Base-by-base conservation (phyloP, 352 stramenopile genomes). In the Phytophthora ramorum region DNA sequence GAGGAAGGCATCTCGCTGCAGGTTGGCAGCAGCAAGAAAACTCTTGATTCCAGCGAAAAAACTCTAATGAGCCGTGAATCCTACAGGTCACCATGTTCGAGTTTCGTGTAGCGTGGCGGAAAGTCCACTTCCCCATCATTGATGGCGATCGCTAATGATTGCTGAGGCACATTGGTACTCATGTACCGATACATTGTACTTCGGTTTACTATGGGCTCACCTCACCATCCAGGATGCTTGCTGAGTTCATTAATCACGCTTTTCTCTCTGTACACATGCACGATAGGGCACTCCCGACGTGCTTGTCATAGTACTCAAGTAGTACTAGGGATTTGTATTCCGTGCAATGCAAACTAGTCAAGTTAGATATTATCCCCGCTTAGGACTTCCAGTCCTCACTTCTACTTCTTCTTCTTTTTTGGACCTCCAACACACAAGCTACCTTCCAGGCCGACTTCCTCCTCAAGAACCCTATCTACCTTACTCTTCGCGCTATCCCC, bases 131-230 rank as follows among this genome's bases (percentile, higher is more conserved):
- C 14, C 41, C 41, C 41, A 48, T 48, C 41, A 13, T 19, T 8
- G 28, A n/a, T 7, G 13, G 8, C 7, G 10, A 48, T 48, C 41
- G 41, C 0, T 30, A 30, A 48, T 26, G 41, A 48, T 48, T 8
- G 41, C 41, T 48, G 8, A 48, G 20, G 41, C 41, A 48, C 19
- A 66, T 52, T 57, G 71, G 14, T 65, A 32, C 30, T 66, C 40
- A 9, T 17, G 12, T 63, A 53, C 30, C 1, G 2, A 9, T 73
- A n/a, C 12, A 17, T 37, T 44, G 32, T 28, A 46, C 20, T 10
- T 9, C 12, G 41, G 9, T 28, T 30, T 7, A 37, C 10, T 37
- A 37, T 37, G 30, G 30, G 6, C 30, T 37, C 30, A n/a, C n/a
- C n/a, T n/a, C n/a, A 37, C 32, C 32, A 37, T 37, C 32, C 32